phyloP scores from a whole-genome alignment of 108 stramenopile species.

The Cyclotella atomus region DNA sequence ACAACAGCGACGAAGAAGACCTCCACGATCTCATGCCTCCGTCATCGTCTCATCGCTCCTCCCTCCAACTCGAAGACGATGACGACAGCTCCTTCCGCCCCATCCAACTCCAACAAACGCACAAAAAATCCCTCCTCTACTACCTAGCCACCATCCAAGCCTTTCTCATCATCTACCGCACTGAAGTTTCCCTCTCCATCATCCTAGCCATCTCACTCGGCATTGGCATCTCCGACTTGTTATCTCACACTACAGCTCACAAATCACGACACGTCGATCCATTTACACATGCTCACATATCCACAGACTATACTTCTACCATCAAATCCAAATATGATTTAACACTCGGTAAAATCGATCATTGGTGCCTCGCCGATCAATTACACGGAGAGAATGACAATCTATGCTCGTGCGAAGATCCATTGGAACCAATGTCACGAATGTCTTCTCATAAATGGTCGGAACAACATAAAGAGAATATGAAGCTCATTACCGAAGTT shows the following conservation, averaged over 20 bases:
- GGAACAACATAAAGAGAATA: slow-evolving; percentile 54
- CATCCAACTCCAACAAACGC: neutral
- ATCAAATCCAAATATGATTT: slow-evolving; percentile 58
- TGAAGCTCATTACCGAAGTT: slow-evolving; percentile 41
- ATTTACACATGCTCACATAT: slow-evolving; percentile 33
- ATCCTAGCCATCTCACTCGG: slow-evolving; percentile 31
- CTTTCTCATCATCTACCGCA: slow-evolving; percentile 50
- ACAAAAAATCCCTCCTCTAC: slow-evolving; percentile 33
- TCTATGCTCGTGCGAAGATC: slow-evolving; percentile 64
- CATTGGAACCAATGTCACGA: slow-evolving; percentile 47
- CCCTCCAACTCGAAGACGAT: slow-evolving; percentile 22
- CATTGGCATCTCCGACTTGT: slow-evolving; percentile 18
- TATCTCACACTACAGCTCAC: neutral
- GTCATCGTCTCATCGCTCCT: slow-evolving; percentile 29
- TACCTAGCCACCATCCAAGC: slow-evolving; percentile 47
- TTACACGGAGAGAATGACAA: slow-evolving; percentile 27
- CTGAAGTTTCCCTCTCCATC: slow-evolving; percentile 34
- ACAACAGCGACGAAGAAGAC: slow-evolving; percentile 26
- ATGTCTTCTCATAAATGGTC: slow-evolving; percentile 44
- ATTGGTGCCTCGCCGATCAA: slow-evolving; percentile 67
- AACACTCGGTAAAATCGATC: slow-evolving; percentile 62
- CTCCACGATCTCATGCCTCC: neutral
- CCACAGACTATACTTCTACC: slow-evolving; percentile 55
- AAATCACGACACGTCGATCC: slow-evolving; percentile 5
- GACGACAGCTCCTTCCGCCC: slow-evolving; percentile 10